These are phyloP conservation scores for Ceratocystis ficicola DNA, from an alignment of 2,329 filamentous ascomycete species.

Conservation along the genomic window DNA sequence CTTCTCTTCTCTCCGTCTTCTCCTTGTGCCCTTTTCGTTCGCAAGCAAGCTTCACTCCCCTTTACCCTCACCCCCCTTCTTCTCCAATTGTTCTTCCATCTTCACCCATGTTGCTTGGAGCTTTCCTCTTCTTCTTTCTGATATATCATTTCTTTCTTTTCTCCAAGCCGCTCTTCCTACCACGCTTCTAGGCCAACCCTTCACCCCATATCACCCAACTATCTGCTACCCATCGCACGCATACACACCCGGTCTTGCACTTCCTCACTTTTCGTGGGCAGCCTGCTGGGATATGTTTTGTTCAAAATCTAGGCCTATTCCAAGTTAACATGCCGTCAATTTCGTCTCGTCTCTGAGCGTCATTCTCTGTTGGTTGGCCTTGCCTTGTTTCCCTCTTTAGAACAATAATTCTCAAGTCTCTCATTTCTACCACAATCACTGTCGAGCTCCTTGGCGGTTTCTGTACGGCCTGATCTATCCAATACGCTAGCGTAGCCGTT, in stretches of 20 bases:
- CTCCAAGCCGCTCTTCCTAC: not conserved
- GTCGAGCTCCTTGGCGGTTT: too few relatives aligned
- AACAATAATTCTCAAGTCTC: too few relatives aligned
- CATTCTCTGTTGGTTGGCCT: not conserved
- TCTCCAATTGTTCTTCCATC: too few relatives aligned
- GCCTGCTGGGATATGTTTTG: not conserved
- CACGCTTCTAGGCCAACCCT: not conserved
- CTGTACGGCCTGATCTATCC: not conserved
- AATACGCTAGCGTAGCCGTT: not conserved
- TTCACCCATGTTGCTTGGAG: too few relatives aligned
- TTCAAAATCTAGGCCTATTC: conserved; percentile 11
- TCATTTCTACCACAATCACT: not conserved
- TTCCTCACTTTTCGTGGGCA: not conserved
- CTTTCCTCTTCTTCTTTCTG: not conserved
- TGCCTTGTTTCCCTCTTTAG: too few relatives aligned
- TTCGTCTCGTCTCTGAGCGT: not conserved
- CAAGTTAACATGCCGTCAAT: not conserved
- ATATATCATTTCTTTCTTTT: not conserved
- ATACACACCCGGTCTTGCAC: not conserved
- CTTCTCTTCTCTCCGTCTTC: not conserved
- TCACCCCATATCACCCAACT: not conserved
- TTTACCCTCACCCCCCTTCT: too few relatives aligned
- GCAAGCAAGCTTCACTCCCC: too few relatives aligned
- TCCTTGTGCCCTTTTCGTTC: not conserved
- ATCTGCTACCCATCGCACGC: not conserved